A percentile compares a stretch with the other conserved stretches of the same genome.
Evolutionary conservation across 495 filamentous ascomycete genomes (phyloP).

Genomic region (Neurospora sp.): DNA sequence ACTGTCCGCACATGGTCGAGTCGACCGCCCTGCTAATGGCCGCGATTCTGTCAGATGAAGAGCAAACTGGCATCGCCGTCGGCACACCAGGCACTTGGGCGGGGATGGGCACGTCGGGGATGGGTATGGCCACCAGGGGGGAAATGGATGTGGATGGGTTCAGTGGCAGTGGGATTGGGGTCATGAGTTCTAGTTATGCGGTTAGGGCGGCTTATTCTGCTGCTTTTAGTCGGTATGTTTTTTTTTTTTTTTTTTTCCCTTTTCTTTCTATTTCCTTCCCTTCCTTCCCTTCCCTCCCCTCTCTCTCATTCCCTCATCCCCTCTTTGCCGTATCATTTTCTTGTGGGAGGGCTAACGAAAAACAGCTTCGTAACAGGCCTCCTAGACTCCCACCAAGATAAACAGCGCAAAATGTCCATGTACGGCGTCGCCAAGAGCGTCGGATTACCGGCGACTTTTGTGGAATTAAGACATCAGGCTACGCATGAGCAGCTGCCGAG

Average conservation of each 20-base stretch:
- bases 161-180: neutral
- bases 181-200: conserved; percentile 26
- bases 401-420: conserved; percentile 66
- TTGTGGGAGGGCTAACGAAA: too few species aligned
- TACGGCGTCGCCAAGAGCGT: conserved; percentile 66
- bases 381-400: conserved; percentile 62
- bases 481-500: conserved; percentile 80
- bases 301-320: too few species aligned
- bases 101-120: conserved; percentile 1
- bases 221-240: conserved; percentile 38
- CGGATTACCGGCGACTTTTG: conserved; percentile 71
- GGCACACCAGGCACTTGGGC: neutral
- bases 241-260: conserved; percentile 14
- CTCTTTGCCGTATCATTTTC: too few species aligned
- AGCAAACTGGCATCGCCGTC: conserved; percentile 30
- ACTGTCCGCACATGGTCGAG: conserved; percentile 72
- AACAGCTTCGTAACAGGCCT: conserved; percentile 86
- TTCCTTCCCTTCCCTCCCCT: too few species aligned
- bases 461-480: conserved; percentile 81
- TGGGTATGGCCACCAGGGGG: conserved; percentile 30
- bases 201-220: conserved; percentile 36
- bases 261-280: too few species aligned
- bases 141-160: conserved; percentile 37
- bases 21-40: conserved; percentile 68
- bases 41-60: conserved; percentile 56